Base-by-base conservation (phyloP, 1,284 basidiomycete species). In the Leccinum fallax region DNA sequence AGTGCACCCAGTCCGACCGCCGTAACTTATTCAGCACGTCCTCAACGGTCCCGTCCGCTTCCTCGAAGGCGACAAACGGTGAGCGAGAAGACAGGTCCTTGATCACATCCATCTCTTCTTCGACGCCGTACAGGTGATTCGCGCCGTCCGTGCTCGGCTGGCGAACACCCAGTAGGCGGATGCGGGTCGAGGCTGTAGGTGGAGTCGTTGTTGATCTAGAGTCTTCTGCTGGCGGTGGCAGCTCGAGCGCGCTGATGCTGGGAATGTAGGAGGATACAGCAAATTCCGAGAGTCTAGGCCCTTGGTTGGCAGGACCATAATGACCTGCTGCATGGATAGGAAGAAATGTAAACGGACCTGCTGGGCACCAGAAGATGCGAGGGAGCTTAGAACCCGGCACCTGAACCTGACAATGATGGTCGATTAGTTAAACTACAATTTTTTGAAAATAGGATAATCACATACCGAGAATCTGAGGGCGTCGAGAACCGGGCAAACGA, bases 251-350 rank as follows among this genome's bases (percentile, higher is more conserved):
- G 16, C 46, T 51, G 46, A 68, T 56, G 7, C 60, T 55, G 4
- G 64, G 65, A 26, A 57, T 51, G 26, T 66, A 66, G 1, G 66
- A 66, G 5, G 65, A 67, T 5, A 66, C 32, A 2, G 7, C 60
- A 38, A 66, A 66, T 2, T 66, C 60, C 0, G 66, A 68, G 1
- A 63, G n/a, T 13, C 59, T 66, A 1, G 34, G 13, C 0, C 57
- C 58, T 0, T 16, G 30, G 24, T 58, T 28, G 2, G 13, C 3
- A 2, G 16, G 1, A 6, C 9, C 15, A 49, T 66, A 58, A 10
- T 48, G 2, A 5, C 64, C 66, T 10, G 66, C 64, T 1, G 66
- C 66, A 15, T 68, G 64, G 21, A 68, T 63, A 5, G 64, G 66
- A 24, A 63, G 63, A 34, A 56, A 56, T 1, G 60, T 34, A 6